A percentile compares a stretch with the other conserved stretches of the same genome.
Conservation (phyloP, 306 rosid species). For the Prunus fruticosa region DNA sequence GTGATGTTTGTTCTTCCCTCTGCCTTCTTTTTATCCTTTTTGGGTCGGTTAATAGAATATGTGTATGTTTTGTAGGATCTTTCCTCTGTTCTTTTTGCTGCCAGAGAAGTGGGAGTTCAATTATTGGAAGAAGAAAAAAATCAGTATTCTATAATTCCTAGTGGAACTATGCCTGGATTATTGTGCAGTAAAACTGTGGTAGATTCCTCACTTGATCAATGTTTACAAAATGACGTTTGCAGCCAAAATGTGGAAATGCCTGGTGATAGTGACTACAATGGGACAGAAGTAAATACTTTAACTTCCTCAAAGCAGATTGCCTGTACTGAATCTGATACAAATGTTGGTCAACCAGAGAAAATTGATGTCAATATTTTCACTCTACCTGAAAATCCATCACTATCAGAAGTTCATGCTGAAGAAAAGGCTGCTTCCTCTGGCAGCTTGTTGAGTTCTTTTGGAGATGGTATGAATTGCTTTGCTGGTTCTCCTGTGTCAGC, state of each 20-base stretch:
- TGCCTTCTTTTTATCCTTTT: background rate
- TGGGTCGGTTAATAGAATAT: background rate
- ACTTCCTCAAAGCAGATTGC: constrained; percentile 37
- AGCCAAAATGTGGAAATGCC: constrained; percentile 20
- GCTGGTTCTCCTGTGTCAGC: constrained; percentile 31
- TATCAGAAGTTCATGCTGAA: constrained; percentile 31
- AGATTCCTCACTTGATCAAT: constrained; percentile 13
- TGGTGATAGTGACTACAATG: constrained; percentile 23
- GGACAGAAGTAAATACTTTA: constrained; percentile 18
- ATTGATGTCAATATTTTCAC: constrained; percentile 13
- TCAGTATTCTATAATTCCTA: constrained; percentile 1
- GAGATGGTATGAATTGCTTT: constrained; percentile 27
- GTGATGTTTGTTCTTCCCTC: background rate
- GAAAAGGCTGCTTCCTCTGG: constrained; percentile 40
- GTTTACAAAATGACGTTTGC: constrained; percentile 22
- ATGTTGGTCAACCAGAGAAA: constrained; percentile 23
- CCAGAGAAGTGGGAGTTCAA: constrained; percentile 15
- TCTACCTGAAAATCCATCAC: constrained; percentile 18
- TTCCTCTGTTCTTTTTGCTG: constrained; percentile 12
- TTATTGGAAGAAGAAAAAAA: constrained; percentile 1
- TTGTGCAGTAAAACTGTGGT: background rate
- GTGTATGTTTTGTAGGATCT: constrained; percentile 24
- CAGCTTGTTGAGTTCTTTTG: constrained; percentile 25
- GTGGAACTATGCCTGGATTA: background rate
- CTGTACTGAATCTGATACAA: constrained; percentile 13